Evolutionary conservation across 1,284 basidiomycete genomes (phyloP).

Genomic region (Leccinum griseonigrum): DNA sequence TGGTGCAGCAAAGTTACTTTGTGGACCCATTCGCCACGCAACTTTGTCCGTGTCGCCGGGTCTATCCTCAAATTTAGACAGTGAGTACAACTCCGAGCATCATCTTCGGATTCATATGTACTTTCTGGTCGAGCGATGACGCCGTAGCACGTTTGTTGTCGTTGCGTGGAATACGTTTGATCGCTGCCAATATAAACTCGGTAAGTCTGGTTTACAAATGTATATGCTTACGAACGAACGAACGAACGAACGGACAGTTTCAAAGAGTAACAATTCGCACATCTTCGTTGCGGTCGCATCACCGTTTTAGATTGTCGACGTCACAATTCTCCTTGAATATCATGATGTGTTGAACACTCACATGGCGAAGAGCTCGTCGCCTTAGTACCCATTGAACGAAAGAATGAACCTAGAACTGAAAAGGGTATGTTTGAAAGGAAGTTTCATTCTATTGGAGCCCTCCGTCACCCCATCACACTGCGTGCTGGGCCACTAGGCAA

Average conservation of each 20-base stretch:
- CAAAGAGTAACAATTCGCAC: neutral
- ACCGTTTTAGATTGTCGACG: neutral
- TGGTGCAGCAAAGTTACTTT: slow-evolving; percentile 65
- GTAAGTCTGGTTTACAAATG: neutral
- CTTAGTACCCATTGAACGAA: neutral
- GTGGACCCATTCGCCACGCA: slow-evolving; percentile 16
- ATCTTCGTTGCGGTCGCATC: neutral
- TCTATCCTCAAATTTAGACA: neutral
- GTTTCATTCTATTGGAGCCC: neutral
- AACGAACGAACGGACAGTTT: neutral
- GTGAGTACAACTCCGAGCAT: neutral
- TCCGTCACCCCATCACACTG: neutral
- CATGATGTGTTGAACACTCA: neutral
- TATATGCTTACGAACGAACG: neutral
- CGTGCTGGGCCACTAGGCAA: neutral
- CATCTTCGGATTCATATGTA: neutral
- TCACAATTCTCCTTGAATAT: neutral
- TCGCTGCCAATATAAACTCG: neutral
- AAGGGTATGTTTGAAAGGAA: too few species aligned
- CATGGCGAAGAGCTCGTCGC: neutral
- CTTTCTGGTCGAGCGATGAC: neutral
- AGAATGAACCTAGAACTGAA: neutral
- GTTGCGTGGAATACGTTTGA: neutral
- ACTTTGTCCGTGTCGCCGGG: neutral
- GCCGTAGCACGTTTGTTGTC: neutral